phyloP scores from a whole-genome alignment of 441 rosid genomes.

The Theobroma grandiflorum region DNA sequence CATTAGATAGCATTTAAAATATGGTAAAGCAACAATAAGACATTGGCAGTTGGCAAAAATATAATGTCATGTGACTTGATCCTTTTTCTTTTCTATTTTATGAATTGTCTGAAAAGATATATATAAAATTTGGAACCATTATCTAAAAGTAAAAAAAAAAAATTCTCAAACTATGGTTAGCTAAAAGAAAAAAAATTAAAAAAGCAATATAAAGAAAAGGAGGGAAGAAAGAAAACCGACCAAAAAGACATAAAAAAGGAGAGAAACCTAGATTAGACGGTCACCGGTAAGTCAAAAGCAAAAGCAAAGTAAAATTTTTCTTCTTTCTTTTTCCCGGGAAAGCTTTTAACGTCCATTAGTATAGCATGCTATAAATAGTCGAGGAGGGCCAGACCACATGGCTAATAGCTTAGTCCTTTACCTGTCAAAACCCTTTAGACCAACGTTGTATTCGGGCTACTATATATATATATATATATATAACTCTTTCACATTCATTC shows the following conservation, averaged over 20 bases:
- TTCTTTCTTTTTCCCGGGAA: conserved; percentile 24
- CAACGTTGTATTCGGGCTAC: conserved; percentile 40
- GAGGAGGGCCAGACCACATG: conserved; percentile 41
- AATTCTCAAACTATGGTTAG: background rate
- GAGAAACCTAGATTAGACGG: conserved; percentile 16
- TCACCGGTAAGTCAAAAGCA: conserved; percentile 31
- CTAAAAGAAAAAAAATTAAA: background rate
- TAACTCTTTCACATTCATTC: conserved; percentile 21
- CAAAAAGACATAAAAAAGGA: conserved; percentile 6
- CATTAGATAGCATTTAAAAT: background rate
- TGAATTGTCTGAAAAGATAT: background rate
- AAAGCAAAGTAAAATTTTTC: background rate
- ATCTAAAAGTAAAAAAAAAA: background rate
- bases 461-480: background rate
- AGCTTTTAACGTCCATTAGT: conserved; percentile 37
- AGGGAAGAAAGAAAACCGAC: conserved; percentile 27
- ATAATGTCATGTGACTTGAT: background rate
- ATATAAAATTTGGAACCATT: background rate
- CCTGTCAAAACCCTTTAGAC: conserved; percentile 39
- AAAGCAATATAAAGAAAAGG: background rate
- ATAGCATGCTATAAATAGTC: conserved; percentile 54
- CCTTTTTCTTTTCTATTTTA: background rate
- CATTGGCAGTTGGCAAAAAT: background rate
- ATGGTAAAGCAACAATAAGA: background rate
- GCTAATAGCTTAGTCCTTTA: conserved; percentile 34